Base-by-base conservation (phyloP, 108 stramenopile species). In the Cyclotella sp. region DNA sequence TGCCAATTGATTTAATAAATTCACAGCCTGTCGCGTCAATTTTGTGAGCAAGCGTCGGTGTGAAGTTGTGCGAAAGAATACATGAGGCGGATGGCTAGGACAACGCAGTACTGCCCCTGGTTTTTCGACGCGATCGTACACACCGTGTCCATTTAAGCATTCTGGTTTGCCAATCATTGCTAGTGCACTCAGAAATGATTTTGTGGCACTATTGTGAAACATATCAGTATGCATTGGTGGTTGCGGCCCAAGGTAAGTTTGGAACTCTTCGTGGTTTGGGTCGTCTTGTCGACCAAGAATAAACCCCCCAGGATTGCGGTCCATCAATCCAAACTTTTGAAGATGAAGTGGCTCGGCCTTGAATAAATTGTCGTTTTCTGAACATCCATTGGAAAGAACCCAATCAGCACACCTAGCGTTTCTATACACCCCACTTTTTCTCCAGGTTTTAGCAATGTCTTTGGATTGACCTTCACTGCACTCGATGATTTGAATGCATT, bases 251-350 rank as follows among this genome's bases (percentile, higher is more conserved):
- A 49, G 47, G 24, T 19, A 34, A 27, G 52, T 39, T 34, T 52
- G 47, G 8, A 43, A 45, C 39, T 77, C 73, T 70, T 81, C 78
- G 70, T 84, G 87, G 63, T 88, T 87, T 27, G 73, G 85, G 26
- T 90, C 87, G 39, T 90, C 84, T 47, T 86, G 89, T n/a, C 81
- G 71, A n/a, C 85, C 88, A 46, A 90, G 54, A 27, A 52, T 78
- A 22, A 61, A 83, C 13, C 34, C 53, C 15, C 89, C 89, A 11
- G 78, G 77, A 43, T 70, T 84, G 41, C 87, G 79, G 18, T 74
- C 77, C 60, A 89, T 80, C 60, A 83, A 63, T 7, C 76, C 70
- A 81, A 89, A 85, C n/a, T 52, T 64, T 59, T 75, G 70, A 13
- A 89, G 76, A 76, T 87, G 73, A 18, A 74, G 24, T n/a, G 82